Percentiles rank a stretch among this genome's conserved stretches.
phyloP scores from a whole-genome alignment of 2,329 filamentous ascomycete species.

The Paecilomyces formosus region DNA sequence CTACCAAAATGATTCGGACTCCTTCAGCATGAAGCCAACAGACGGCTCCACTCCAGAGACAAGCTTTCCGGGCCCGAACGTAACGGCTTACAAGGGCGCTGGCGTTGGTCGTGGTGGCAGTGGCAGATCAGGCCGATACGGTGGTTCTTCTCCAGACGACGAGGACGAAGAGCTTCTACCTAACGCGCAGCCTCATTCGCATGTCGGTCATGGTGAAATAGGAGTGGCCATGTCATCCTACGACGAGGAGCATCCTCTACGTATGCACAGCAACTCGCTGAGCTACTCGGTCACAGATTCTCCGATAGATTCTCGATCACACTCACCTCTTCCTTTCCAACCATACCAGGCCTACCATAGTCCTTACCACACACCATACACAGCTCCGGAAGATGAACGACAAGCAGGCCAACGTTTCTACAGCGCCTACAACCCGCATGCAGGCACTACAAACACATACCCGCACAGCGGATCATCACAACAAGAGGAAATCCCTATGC shows the following conservation, averaged over 20 bases:
- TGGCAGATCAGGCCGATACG: conserved; percentile 16
- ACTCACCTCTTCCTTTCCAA: background rate
- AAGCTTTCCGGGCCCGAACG: conserved; percentile 7
- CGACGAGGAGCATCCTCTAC: conserved; percentile 9
- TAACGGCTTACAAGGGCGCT: conserved; percentile 22
- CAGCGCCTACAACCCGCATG: background rate
- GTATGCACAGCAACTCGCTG: background rate
- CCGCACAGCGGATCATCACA: background rate
- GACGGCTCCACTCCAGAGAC: conserved; percentile 4
- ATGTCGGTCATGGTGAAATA: background rate
- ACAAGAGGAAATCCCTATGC: background rate
- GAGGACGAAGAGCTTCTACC: conserved; percentile 33
- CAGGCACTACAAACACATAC: background rate
- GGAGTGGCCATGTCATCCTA: conserved; percentile 10
- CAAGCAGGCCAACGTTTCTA: background rate
- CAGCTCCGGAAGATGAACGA: background rate
- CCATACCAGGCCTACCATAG: conserved; percentile 1
- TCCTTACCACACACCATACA: background rate
- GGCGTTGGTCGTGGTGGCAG: conserved; percentile 13
- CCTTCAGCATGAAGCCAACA: conserved; percentile 21
- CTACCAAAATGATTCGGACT: conserved; percentile 23
- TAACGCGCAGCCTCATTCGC: conserved; percentile 24
- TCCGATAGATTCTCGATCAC: background rate
- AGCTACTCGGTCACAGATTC: background rate
- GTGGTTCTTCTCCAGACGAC: conserved; percentile 16